Base-by-base conservation (phyloP, 2,329 filamentous ascomycete species). In the Rhynchosporium agropyri region DNA sequence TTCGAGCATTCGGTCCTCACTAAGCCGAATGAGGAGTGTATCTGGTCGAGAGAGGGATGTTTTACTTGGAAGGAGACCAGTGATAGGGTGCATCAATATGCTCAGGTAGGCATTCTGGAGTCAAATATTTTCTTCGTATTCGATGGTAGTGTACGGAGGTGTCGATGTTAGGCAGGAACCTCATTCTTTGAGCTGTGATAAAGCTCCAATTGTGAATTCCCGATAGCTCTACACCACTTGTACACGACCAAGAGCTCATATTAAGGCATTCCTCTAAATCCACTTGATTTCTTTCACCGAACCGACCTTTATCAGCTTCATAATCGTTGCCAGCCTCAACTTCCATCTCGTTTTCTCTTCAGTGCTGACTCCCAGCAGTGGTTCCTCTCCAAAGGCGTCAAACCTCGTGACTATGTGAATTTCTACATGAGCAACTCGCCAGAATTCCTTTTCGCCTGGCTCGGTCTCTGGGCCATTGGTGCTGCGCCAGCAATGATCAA, bases 401-500 rank as follows among this genome's bases (percentile, higher is more conserved):
- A 80, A 69, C 81, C 83, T 0, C 81, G 83, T 3, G 81, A 89
- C 40, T 77, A 89, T 1, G 86, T 90, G 0, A 84, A 81, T 3
- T 79, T 91, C 63, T 89, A 88, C 74, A 83, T 90, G 74, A 81
- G 80, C 69, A 91, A 91, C 73, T 83, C 84, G 13, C 81, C 85
- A 0, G 87, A 91, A 61, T 90, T 90, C 68, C 70, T 89, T 8
- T 84, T 89, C 55, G 81, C 82, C 3, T 89, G 87, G 84, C 71
- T 90, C 46, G 88, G 83, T 0, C 76, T 88, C 3, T 83, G 84
- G 80, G 81, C 84, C 9, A 83, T 91, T 61, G 89, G 89, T 3
- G 85, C 85, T 13, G 86, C 86, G 0, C 89, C 89, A 0, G 88
- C 89, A 0, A 82, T 89, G 75, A 87, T 91, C 73, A 91, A 91